phyloP scores from a whole-genome alignment of 2,329 filamentous ascomycete genomes.

The Shiraia bambusicola region DNA sequence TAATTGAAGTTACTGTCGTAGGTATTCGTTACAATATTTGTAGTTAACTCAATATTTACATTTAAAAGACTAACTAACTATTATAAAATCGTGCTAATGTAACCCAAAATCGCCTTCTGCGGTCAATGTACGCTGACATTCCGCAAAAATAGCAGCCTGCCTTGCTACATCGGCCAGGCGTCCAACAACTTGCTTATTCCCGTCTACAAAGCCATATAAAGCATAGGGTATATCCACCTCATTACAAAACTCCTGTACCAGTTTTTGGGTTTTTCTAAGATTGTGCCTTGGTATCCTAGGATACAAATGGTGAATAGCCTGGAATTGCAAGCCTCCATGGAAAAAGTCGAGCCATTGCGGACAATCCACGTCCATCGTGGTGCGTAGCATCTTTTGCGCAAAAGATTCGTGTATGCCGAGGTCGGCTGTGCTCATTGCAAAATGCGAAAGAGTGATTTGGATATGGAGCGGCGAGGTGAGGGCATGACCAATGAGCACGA shows the following conservation, averaged over 20 bases:
- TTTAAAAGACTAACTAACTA: no score
- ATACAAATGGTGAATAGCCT: slow-evolving; percentile 70
- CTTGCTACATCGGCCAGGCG: slow-evolving; percentile 60
- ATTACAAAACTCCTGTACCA: slow-evolving; percentile 65
- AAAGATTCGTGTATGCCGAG: slow-evolving; percentile 67
- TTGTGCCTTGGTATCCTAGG: slow-evolving; percentile 70
- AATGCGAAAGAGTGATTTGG: slow-evolving; percentile 72
- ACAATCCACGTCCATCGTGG: slow-evolving; percentile 74
- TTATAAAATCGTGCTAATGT: slow-evolving; percentile 20
- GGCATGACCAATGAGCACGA: slow-evolving; percentile 65
- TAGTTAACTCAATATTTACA: no score
- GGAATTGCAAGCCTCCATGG: slow-evolving; percentile 72
- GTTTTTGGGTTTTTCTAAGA: slow-evolving; percentile 59
- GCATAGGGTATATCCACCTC: slow-evolving; percentile 65
- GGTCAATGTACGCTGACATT: slow-evolving; percentile 53
- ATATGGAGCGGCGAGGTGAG: slow-evolving; percentile 69
- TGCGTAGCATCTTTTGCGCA: slow-evolving; percentile 68
- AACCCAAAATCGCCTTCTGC: slow-evolving; percentile 35
- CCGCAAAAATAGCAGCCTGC: slow-evolving; percentile 61
- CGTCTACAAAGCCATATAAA: slow-evolving; percentile 62
- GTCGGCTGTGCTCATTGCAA: slow-evolving; percentile 69
- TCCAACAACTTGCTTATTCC: slow-evolving; percentile 60
- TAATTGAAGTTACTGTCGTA: no score
- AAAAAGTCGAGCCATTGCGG: slow-evolving; percentile 71
- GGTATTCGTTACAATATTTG: no score